phyloP scores from a whole-genome alignment of 2,329 filamentous ascomycete species.

The Xylariaceae sp. region DNA sequence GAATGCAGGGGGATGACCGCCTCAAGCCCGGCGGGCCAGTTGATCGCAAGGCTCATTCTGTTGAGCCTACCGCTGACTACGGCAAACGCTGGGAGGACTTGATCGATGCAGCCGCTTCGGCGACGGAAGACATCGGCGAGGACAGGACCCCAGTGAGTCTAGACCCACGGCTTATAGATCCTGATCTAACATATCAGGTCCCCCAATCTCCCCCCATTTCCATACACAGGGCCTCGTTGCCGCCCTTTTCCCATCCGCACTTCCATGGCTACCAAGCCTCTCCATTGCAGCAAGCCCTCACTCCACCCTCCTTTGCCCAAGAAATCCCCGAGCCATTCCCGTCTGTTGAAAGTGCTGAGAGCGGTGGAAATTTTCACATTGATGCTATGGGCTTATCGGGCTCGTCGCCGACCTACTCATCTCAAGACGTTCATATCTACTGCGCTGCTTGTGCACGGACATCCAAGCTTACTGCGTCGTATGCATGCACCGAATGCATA shows the following conservation, averaged over 20 bases:
- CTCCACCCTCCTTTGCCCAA: slow-evolving; percentile 69
- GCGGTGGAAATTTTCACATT: slow-evolving; percentile 70
- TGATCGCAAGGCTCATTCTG: slow-evolving; percentile 79
- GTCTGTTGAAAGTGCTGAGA: slow-evolving; percentile 76
- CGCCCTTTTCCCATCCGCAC: slow-evolving; percentile 56
- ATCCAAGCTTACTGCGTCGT: slow-evolving; percentile 75
- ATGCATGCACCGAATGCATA: slow-evolving; percentile 94
- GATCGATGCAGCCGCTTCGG: slow-evolving; percentile 87
- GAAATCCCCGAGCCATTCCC: slow-evolving; percentile 76
- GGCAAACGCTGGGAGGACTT: slow-evolving; percentile 95
- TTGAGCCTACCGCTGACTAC: slow-evolving; percentile 76
- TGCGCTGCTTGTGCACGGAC: slow-evolving; percentile 82
- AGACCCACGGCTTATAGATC: slow-evolving; percentile 32
- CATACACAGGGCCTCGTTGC: slow-evolving; percentile 58
- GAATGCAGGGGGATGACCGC: slow-evolving; percentile 58
- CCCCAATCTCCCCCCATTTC: slow-evolving; percentile 64
- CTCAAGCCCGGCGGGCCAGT: slow-evolving; percentile 59
- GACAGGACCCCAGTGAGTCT: slow-evolving; percentile 79
- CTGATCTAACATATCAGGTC: slow-evolving; percentile 51
- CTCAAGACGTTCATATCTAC: slow-evolving; percentile 81
- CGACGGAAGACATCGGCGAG: slow-evolving; percentile 85
- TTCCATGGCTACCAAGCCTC: slow-evolving; percentile 81
- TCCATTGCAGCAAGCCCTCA: slow-evolving; percentile 84
- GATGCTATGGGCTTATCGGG: slow-evolving; percentile 60
- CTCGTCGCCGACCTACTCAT: slow-evolving; percentile 70